These are phyloP conservation scores for Lizanozyma gosingica DNA, from an alignment of 1,139 yeast genomes.

Conservation along the genomic window DNA sequence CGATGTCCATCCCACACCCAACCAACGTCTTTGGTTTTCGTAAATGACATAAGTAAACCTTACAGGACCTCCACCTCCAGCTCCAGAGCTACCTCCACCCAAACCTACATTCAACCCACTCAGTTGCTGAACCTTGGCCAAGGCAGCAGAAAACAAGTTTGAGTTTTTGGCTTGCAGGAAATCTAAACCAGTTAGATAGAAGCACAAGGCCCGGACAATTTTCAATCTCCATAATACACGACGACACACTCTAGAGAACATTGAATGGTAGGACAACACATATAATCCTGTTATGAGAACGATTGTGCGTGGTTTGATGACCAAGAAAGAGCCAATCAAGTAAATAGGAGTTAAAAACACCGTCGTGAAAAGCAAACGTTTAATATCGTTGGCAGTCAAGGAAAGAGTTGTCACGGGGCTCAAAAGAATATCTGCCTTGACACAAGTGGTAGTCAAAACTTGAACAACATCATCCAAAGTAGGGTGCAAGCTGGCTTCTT, in stretches of 20 bases:
- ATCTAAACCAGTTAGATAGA: constrained; percentile 82
- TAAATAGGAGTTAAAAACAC: constrained; percentile 80
- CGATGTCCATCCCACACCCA: constrained; percentile 97
- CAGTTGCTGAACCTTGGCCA: constrained; percentile 51
- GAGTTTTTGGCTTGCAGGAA: constrained; percentile 46
- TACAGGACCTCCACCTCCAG: constrained; percentile 45
- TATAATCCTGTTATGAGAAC: constrained; percentile 53
- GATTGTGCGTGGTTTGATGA: constrained; percentile 65
- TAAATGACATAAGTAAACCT: constrained; percentile 87
- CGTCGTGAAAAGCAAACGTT: constrained; percentile 72
- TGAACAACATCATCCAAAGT: constrained; percentile 87
- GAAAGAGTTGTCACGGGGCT: constrained; percentile 68
- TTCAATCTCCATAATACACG: constrained; percentile 78
- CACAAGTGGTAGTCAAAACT: constrained; percentile 64
- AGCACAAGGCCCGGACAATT: constrained; percentile 57
- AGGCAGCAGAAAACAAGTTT: constrained; percentile 43
- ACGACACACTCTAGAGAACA: constrained; percentile 74
- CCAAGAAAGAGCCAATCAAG: constrained; percentile 54
- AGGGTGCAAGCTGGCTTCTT: constrained; percentile 58
- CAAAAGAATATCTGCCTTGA: constrained; percentile 67
- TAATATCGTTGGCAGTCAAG: constrained; percentile 68
- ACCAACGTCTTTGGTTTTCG: constrained; percentile 95
- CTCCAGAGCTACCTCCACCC: constrained; percentile 10
- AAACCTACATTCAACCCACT: constrained; percentile 23
- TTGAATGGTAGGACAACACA: constrained; percentile 75